Percentiles rank a stretch among this genome's conserved stretches.
Evolutionary conservation across 2,329 filamentous ascomycete species (phyloP).

Genomic region (Fusarium redolens): DNA sequence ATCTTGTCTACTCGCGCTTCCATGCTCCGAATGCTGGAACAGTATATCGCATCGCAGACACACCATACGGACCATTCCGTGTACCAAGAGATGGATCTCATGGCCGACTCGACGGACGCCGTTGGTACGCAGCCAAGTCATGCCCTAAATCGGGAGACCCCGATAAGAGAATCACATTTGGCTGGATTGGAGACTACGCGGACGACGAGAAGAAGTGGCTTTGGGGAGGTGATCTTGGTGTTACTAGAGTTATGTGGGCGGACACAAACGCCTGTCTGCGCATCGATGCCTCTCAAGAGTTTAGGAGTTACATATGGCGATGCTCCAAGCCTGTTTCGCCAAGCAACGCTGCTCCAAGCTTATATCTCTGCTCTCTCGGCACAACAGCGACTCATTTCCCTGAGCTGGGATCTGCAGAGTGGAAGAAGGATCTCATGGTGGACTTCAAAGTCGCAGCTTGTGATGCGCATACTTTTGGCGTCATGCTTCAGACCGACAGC

Average conservation of each 20-base stretch:
- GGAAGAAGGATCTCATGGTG: constrained; percentile 36
- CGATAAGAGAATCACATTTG: constrained; percentile 48
- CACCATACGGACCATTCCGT: constrained; percentile 50
- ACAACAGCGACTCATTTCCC: constrained; percentile 43
- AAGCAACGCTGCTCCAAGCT: constrained; percentile 38
- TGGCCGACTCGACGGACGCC: constrained; percentile 50
- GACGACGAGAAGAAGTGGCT: constrained; percentile 51
- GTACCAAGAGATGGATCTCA: constrained; percentile 49
- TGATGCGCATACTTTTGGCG: constrained; percentile 46
- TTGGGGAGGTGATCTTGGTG: constrained; percentile 51
- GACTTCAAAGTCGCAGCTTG: constrained; percentile 41
- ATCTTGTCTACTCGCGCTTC: constrained; percentile 50
- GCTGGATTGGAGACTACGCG: constrained; percentile 50
- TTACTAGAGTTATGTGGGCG: constrained; percentile 48
- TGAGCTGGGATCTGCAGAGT: constrained; percentile 33
- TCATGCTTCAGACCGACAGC: constrained; percentile 45
- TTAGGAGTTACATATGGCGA: constrained; percentile 32
- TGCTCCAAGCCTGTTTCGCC: constrained; percentile 34
- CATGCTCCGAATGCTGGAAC: constrained; percentile 51
- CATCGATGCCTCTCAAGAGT: constrained; percentile 41
- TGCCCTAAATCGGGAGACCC: constrained; percentile 47
- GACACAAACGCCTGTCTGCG: constrained; percentile 43
- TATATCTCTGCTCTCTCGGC: constrained; percentile 43
- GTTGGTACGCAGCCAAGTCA: constrained; percentile 54
- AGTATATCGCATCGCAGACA: constrained; percentile 51